Base-by-base conservation (phyloP, 1,284 basidiomycete species). In the Austroboletus niveus region DNA sequence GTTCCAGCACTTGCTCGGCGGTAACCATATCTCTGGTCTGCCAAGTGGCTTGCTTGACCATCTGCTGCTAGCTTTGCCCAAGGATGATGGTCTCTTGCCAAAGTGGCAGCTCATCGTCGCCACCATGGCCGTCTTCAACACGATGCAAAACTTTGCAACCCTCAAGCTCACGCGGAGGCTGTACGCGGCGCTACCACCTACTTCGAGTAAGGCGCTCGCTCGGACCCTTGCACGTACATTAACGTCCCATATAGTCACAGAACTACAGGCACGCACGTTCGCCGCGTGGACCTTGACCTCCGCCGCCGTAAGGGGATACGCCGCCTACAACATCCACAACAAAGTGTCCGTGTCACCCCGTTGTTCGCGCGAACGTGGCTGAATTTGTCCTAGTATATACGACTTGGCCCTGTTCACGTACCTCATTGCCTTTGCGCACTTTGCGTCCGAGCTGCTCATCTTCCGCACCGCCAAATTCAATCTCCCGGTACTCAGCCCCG, bases 401-500 rank as follows among this genome's bases (percentile, higher is more conserved):
- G 86, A 96, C 68, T 85, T 98, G 69, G 82, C 92, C 15, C 73
- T 96, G 56, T 78, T 89, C 66, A 89, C 91, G 34, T 98, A 95
- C 72, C 81, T 92, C 55, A 84, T 98, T 60, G 95, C 94, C 1
- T 89, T 95, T 58, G 81, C 77, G 11, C 96, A 99, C 75, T 98
- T 97, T 67, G 77, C 79, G 32, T 87, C 90, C 27, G 96, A 99
- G 72, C 69, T 92, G 51, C 70, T 94, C 63, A 80, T 96, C 58
- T 98, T 87, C 73, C 81, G 85, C 53, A 89, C 92, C 5, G 84
- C 89, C 48, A 87, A 80, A 52, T 56, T 91, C 42, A 79, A 78
- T 49, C 62, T 75, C 0, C 86, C 85, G 0, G 80, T 87, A 27
- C 65, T 94, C 42, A 85, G 85, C 54, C 92, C 96, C 0, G 75